Evolutionary conservation across 1,284 basidiomycete species (phyloP), one percentile per base, ranked within the genome.

Genomic region (Cryptococcus wingfieldii): DNA sequence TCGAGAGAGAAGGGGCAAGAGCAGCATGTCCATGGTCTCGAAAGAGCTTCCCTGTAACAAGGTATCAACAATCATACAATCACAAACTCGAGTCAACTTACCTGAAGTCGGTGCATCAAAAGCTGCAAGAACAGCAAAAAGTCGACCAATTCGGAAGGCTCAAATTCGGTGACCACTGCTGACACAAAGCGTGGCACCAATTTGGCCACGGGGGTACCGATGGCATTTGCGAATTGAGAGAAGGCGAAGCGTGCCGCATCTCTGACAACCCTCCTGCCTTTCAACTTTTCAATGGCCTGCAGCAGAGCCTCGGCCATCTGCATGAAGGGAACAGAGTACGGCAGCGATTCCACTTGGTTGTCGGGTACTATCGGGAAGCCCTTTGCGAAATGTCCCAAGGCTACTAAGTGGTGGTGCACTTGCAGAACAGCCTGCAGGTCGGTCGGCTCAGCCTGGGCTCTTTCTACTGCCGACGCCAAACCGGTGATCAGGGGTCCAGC

Each of bases 171-270:
- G 48, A 99, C 83, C 28, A 98, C 83, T 68, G 89, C 88, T 45
- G 85, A 82, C 83, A 98, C 97, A 51, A 99, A 77, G 47, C 69
- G 66, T 1, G 74, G 72, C 1, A 74, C 74, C 19, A 77, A 65
- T 51, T 77, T 70, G 5, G 74, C 78, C 47, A 67, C 79, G 70
- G 85, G 86, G 5, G 88, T 86, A 19, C 93, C 91, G 34, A 91
- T 89, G 1, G 90, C 90, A 14, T 87, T 88, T 54, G 98, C 83
- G 62, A 98, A 91, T 47, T 94, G 87, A 16, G 93, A 88, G 75
- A 98, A 98, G 0, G 96, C 89, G 65, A 90, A 90, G 19, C 93
- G 84, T n/a, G 90, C 87, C 48, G 96, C 93, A 73, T 98, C 94
- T 50, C 96, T 84, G 44, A 99, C 87, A 37, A 90, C 84, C 67